Percentiles rank a stretch among this genome's conserved stretches.
Evolutionary conservation across 228 moss, liverwort and hornwort genomes (phyloP).

Genomic region (Sphagnum fallax): DNA sequence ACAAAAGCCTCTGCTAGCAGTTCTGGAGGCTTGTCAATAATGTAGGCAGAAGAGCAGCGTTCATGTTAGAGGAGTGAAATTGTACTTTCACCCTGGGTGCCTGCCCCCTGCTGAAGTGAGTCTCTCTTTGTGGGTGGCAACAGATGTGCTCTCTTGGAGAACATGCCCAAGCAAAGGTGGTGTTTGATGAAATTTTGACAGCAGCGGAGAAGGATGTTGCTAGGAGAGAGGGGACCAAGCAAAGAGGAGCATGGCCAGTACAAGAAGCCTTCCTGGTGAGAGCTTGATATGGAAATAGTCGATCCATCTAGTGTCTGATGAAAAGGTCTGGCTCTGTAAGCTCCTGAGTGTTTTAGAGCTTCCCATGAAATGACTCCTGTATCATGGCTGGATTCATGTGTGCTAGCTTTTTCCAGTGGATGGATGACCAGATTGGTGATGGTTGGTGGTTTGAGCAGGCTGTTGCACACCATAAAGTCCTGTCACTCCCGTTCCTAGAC

Average conservation of each 20-base stretch:
- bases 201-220: conserved; percentile 78
- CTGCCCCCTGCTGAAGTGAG: not conserved
- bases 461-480: conserved; percentile 59
- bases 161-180: conserved; percentile 76
- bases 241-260: conserved; percentile 68
- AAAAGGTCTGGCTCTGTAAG: no score
- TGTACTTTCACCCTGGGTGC: not conserved
- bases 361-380: no score
- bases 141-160: conserved; percentile 94
- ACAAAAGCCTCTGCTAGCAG: no score
- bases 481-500: conserved; percentile 82
- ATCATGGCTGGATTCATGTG: no score
- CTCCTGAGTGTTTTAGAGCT: no score
- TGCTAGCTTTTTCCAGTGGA: no score
- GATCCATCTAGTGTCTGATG: not conserved
- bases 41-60: no score
- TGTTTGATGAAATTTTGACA: conserved; percentile 77
- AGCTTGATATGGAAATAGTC: not conserved
- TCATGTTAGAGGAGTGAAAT: no score
- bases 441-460: conserved; percentile 42
- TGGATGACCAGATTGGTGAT: not conserved
- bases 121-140: not conserved
- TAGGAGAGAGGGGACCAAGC: conserved; percentile 46
- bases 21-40: no score
- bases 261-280: conserved; percentile 92